These are phyloP conservation scores for Diplodia intermedia DNA, from an alignment of 2,329 filamentous ascomycete species.

Conservation along the genomic window DNA sequence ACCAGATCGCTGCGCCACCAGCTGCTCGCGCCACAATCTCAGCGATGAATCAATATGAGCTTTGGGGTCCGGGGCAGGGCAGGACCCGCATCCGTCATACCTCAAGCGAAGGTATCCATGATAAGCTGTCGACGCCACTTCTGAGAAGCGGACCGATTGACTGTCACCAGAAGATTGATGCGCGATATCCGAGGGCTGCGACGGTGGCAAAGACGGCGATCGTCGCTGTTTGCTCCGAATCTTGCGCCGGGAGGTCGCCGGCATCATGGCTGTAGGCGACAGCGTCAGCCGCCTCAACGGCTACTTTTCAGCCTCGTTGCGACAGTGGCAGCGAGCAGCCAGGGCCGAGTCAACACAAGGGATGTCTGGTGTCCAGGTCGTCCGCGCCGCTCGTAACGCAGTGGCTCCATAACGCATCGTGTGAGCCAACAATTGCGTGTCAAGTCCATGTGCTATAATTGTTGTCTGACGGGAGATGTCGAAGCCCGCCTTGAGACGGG, in stretches of 20 bases:
- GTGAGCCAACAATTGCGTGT: not conserved
- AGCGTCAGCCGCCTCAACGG: not conserved
- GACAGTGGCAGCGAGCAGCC: not conserved
- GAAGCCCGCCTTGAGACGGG: slow-evolving; percentile 6
- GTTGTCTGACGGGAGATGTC: slow-evolving; percentile 15
- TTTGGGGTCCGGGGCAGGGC: not conserved
- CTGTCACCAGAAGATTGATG: slow-evolving; percentile 9
- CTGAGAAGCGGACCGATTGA: slow-evolving; percentile 24
- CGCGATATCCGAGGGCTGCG: slow-evolving; percentile 17
- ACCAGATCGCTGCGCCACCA: slow-evolving; percentile 8
- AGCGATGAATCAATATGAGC: not conserved
- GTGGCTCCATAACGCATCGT: slow-evolving; percentile 6
- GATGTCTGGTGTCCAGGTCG: no score
- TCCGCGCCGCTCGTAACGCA: slow-evolving; percentile 13
- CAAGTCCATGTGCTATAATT: slow-evolving; percentile 1
- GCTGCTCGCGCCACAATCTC: not conserved
- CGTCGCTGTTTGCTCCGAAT: slow-evolving; percentile 14
- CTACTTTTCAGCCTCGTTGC: not conserved
- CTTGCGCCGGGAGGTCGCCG: not conserved
- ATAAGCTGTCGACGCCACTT: slow-evolving; percentile 21
- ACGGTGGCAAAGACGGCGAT: slow-evolving; percentile 9
- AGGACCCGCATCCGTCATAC: not conserved
- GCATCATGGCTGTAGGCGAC: no score
- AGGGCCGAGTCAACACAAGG: no score
- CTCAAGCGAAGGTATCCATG: slow-evolving; percentile 12